A percentile compares a stretch with the other conserved stretches of the same genome.
These are phyloP conservation scores for Wickerhamiella nectarea DNA, from an alignment of 805 yeast genomes.

Conservation along the genomic window DNA sequence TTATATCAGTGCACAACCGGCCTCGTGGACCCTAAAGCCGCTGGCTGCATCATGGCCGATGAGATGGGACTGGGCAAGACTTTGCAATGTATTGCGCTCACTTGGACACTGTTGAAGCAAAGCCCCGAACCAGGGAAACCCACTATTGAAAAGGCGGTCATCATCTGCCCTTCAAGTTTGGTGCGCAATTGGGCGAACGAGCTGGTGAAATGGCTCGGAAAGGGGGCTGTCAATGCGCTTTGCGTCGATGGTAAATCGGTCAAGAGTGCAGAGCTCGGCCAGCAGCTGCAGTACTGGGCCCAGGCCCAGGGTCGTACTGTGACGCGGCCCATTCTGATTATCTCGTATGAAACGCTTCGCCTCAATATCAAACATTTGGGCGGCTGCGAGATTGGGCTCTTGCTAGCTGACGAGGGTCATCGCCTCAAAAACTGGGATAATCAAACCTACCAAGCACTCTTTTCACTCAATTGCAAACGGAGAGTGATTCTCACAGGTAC, in stretches of 20 bases:
- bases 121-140: conserved; percentile 71
- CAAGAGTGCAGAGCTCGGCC: conserved; percentile 53
- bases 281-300: conserved; percentile 70
- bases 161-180: conserved; percentile 88
- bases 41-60: conserved; percentile 97
- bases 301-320: conserved; percentile 74
- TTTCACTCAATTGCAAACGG: conserved; percentile 70
- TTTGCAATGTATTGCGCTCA: conserved; percentile 69
- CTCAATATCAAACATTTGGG: conserved; percentile 65
- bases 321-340: conserved; percentile 84
- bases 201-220: conserved; percentile 86
- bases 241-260: conserved; percentile 82
- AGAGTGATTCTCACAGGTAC: conserved; percentile 92
- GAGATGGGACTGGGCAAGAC: conserved; percentile 95
- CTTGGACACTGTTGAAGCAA: conserved; percentile 87
- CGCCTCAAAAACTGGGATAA: conserved; percentile 82
- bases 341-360: conserved; percentile 86
- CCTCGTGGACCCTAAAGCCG: conserved; percentile 44
- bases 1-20: conserved; percentile 87
- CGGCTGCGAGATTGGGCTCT: conserved; percentile 68
- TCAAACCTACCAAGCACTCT: conserved; percentile 72
- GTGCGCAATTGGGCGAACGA: conserved; percentile 98
- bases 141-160: conserved; percentile 77
- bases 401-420: conserved; percentile 81
- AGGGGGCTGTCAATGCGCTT: conserved; percentile 73